Base-by-base conservation (phyloP, 805 yeast species). In the Teunomyces stri region DNA sequence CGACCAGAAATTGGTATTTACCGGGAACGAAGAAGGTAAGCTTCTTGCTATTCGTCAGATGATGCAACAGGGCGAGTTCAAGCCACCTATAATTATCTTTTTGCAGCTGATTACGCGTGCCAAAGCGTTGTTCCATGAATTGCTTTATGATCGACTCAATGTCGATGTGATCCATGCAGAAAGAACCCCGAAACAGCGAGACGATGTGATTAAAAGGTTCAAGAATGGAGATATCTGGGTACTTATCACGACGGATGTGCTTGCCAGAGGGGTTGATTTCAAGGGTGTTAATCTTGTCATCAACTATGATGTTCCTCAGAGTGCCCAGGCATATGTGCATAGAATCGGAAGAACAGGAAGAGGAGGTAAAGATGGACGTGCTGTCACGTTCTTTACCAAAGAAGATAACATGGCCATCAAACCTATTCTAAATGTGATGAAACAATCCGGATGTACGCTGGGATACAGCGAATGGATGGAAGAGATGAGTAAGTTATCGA, bases 321-420 rank as follows among this genome's bases (percentile, higher is more conserved):
- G 86, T 38, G 89, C 97, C 0, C 97, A 92, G 66, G 85, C 96
- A 0, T 94, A 94, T 64, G 97, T 94, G 40, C 99, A 94, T 67
- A 82, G 99, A 70, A 89, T 94, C 59, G 99, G 99, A 67, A 86
- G 99, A 76, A 92, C 99, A 2, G 99, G 99, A 56, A 85, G 99
- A 76, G 96, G 89, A 45, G 96, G 96, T 1, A 81, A 86, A 50
- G 59, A 69, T 6, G 99, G 99, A 48, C 78, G 78, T 56, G 97
- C 98, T 0, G 81, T 94, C 15, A 94, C 99, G 0, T 84, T 91
- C 54, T 94, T 87, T 71, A 92, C 99, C 21, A 91, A 90, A 62
- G 96, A 89, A 52, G 99, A 94, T 62, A 68, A 79, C 3, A 64
- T 78, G 47, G 81, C 87, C 2, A 78, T 94, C 39, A 87, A 87